Base-by-base conservation (phyloP, 768 basidiomycete species). In the Russula olivacea region DNA sequence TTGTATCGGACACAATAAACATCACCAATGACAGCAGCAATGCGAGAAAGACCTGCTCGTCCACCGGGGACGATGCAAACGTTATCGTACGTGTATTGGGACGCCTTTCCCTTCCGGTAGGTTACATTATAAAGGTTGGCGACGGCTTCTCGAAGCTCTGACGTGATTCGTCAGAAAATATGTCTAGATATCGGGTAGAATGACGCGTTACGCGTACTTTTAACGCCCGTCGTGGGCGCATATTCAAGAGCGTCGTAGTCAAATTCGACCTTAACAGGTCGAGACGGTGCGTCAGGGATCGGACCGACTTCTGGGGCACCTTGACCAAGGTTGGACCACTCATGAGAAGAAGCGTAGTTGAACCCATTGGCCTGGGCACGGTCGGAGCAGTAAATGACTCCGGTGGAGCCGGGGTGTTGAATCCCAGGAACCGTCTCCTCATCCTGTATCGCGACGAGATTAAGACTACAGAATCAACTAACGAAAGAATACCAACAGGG, bases 331-430 rank as follows among this genome's bases (percentile, higher is more conserved):
- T 93, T 92, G 6, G 89, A 81, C 91, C 92, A 93, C 66, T 87
- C 86, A 69, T 91, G 86, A 15, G 85, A 85, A 67, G 78, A 77
- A 62, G 88, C 82, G 68, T 91, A 89, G 66, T 77, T 86, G 78
- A 93, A 97, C 10, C 94, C 94, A 71, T 97, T 96, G 12, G 93
- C 93, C 78, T 93, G 91, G n/a, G 93, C 91, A 62, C 93, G 86
- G 71, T 94, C 91, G 1, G 90, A 92, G 74, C 93, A 94, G 72
- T 95, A 97, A 70, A 95, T 86, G 30, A 87, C 84, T 63, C 81
- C 77, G 0, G 80, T 81, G 68, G 75, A 75, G 38, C 83, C 83
- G 2, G 91, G 91, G 71, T 91, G 90, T 71, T 86, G 81, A 69
- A 91, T 90, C 54, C 91, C 92, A 21, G 92, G 93, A 4, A 95